Base-by-base conservation (phyloP, 306 rosid species). In the Corylus heterophylla region DNA sequence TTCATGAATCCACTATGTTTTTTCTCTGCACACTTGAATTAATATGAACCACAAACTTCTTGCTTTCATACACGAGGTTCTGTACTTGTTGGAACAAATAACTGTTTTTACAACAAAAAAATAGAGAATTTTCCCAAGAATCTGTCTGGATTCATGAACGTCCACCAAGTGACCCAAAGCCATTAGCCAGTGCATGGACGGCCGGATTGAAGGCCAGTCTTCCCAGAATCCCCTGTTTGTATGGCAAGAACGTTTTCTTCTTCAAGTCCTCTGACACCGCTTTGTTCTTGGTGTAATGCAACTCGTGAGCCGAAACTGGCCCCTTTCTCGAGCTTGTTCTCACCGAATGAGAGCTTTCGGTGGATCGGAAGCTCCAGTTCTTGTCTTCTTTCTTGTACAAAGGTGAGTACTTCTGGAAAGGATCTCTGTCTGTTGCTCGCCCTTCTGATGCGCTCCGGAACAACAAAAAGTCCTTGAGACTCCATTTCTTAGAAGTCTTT, bases 401-500 rank as follows among this genome's bases (percentile, higher is more conserved):
- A 76, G 54, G 29, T 18, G 83, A 74, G 81, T 78, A 91, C 82
- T 89, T 92, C 16, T 87, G 86, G 66, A 87, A 70, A 2, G 92
- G 92, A 50, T 92, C 97, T 54, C 88, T 91, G 56, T 72, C 88
- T 6, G 89, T 69, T 7, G 94, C 92, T 74, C 96, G 76, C 14
- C 98, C 98, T 85, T 95, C 99, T 0, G 97, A 95, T 7, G 98
- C 96, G 59, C 99, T 95, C 0, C 98, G 91, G 69, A 95, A 95
- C 78, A 95, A 49, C 47, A 93, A 76, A 10, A 93, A 91, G 72
- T 95, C 96, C 56, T 75, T 90, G 44, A 95, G 54, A 42, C 91
- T 91, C 99, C 99, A 95, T 81, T 86, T 93, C 80, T 78, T 91
- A 0, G 89, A 75, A 68, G 84, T 80, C 83, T 89, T 90, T 0